Evolutionary conservation across 2,329 filamentous ascomycete genomes (phyloP).

Genomic region (Talaromyces sp.): DNA sequence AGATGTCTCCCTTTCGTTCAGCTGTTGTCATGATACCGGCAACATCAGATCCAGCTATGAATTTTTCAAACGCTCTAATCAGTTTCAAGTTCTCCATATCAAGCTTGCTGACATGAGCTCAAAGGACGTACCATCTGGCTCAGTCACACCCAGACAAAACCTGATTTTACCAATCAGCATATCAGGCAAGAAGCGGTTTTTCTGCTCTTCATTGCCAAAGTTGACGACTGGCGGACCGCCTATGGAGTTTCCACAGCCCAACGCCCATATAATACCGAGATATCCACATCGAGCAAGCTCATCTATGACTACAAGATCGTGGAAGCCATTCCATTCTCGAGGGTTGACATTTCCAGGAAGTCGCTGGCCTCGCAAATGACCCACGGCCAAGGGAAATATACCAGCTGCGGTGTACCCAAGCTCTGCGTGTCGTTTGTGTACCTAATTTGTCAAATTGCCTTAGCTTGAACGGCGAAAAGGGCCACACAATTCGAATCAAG

Average conservation of each 20-base stretch:
- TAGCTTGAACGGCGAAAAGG: background rate
- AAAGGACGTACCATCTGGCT: conserved; percentile 33
- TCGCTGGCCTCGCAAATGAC: conserved; percentile 21
- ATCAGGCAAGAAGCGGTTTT: conserved; percentile 57
- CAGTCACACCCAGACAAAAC: conserved; percentile 64
- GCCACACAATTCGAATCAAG: too few species aligned
- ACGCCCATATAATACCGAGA: conserved; percentile 34
- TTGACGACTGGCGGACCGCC: conserved; percentile 36
- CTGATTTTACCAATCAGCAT: conserved; percentile 59
- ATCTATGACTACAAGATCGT: conserved; percentile 41
- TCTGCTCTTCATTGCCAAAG: conserved; percentile 34
- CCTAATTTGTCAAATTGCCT: conserved; percentile 7
- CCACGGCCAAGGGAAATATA: conserved; percentile 20
- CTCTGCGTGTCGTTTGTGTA: background rate
- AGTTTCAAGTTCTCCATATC: background rate
- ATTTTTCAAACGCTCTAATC: background rate
- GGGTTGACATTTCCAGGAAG: conserved; percentile 33
- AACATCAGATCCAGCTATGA: conserved; percentile 60
- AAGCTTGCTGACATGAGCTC: background rate
- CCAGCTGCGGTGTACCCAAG: conserved; percentile 25
- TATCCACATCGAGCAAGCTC: conserved; percentile 41
- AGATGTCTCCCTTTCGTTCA: conserved; percentile 48
- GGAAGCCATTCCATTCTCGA: conserved; percentile 41
- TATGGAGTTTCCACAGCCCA: conserved; percentile 37
- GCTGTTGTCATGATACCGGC: conserved; percentile 62